These are phyloP conservation scores for Hypoxylon sp. DNA, from an alignment of 2,329 filamentous ascomycete species.

Conservation along the genomic window DNA sequence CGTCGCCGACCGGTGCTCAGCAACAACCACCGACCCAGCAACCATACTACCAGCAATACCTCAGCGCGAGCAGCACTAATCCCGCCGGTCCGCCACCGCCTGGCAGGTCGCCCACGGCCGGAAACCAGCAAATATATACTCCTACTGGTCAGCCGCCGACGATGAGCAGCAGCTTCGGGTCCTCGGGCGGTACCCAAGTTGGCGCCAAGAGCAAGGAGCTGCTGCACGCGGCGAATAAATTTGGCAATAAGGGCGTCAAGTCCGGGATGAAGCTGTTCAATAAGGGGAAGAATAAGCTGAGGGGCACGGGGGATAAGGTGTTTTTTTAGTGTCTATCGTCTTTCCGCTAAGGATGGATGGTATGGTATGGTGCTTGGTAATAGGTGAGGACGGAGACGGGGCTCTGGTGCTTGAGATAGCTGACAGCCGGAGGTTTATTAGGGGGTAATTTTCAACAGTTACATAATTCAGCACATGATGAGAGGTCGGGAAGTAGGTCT, in stretches of 20 bases:
- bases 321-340: conserved; percentile 82
- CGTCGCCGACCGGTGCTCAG: conserved; percentile 26
- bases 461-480: background rate
- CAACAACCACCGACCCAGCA: conserved; percentile 51
- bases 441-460: conserved; percentile 11
- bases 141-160: conserved; percentile 54
- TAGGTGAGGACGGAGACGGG: background rate
- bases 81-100: conserved; percentile 48
- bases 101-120: conserved; percentile 45
- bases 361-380: no score
- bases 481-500: background rate
- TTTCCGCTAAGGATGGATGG: no score
- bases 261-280: conserved; percentile 91
- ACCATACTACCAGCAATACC: conserved; percentile 68
- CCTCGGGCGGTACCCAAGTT: conserved; percentile 73
- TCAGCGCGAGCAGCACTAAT: conserved; percentile 63
- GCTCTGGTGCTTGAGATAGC: conserved; percentile 5
- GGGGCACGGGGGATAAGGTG: conserved; percentile 84
- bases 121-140: conserved; percentile 51
- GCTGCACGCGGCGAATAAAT: conserved; percentile 85
- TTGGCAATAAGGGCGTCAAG: conserved; percentile 91
- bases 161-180: conserved; percentile 65
- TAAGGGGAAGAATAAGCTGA: conserved; percentile 88
- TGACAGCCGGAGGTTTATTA: conserved; percentile 8
- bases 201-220: conserved; percentile 90